These are phyloP conservation scores for Podosphaera xanthii DNA, from an alignment of 2,329 filamentous ascomycete genomes.

Conservation along the genomic window DNA sequence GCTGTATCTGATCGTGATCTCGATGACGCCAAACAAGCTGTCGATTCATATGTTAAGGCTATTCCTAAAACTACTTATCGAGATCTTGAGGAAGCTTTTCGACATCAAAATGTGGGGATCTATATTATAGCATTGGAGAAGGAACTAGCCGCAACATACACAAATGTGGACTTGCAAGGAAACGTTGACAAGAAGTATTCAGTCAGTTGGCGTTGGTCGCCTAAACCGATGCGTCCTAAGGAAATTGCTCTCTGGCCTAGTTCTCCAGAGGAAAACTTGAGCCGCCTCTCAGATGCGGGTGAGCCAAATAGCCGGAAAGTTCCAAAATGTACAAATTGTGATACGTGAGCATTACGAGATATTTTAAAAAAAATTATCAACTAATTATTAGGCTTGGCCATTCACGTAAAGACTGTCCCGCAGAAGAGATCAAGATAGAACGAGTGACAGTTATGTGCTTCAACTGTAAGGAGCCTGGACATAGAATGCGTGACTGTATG, in stretches of 20 bases:
- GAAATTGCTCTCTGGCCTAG: slow-evolving; percentile 38
- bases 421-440: slow-evolving; percentile 30
- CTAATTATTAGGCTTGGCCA: slow-evolving; percentile 25
- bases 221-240: slow-evolving; percentile 32
- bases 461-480: slow-evolving; percentile 40
- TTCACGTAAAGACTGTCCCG: slow-evolving; percentile 31
- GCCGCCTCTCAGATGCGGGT: slow-evolving; percentile 42
- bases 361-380: background rate
- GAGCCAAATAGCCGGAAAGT: slow-evolving; percentile 35
- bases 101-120: slow-evolving; percentile 27
- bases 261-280: slow-evolving; percentile 32
- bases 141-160: slow-evolving; percentile 30
- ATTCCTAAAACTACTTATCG: slow-evolving; percentile 32
- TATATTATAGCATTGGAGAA: slow-evolving; percentile 42
- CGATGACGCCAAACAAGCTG: slow-evolving; percentile 36
- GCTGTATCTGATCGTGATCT: slow-evolving; percentile 32
- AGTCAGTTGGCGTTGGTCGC: slow-evolving; percentile 36
- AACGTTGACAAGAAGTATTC: slow-evolving; percentile 41
- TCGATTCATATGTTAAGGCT: slow-evolving; percentile 38
- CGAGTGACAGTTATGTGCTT: slow-evolving; percentile 31
- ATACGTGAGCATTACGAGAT: slow-evolving; percentile 22
- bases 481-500: slow-evolving; percentile 47
- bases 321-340: slow-evolving; percentile 25
- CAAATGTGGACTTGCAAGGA: slow-evolving; percentile 51
- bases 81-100: slow-evolving; percentile 37